Conservation (phyloP, 257 asterid genomes). For the Fraxinus cuspidata region DNA sequence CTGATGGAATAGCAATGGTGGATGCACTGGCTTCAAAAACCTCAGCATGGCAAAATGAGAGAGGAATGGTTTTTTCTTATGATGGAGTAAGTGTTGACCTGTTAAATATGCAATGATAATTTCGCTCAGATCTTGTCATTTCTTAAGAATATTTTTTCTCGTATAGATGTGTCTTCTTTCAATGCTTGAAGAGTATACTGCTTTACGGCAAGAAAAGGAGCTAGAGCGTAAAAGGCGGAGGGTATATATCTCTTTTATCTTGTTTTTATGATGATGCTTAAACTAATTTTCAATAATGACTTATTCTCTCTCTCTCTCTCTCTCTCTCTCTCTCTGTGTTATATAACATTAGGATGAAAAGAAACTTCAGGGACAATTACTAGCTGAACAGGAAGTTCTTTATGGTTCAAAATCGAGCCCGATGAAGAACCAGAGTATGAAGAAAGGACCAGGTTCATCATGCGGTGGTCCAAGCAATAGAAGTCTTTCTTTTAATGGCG, state of each 20-base stretch:
- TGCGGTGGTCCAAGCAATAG: constrained; percentile 51
- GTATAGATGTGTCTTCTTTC: constrained; percentile 72
- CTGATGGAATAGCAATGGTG: constrained; percentile 65
- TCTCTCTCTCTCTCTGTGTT: constrained; percentile 6
- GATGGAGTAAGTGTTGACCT: constrained; percentile 72
- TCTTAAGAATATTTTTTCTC: neutral
- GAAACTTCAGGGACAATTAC: constrained; percentile 64
- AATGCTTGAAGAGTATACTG: constrained; percentile 75
- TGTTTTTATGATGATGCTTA: neutral
- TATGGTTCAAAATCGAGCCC: constrained; percentile 69
- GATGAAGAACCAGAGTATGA: constrained; percentile 58
- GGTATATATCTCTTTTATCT: constrained; percentile 44
- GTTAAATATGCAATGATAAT: neutral
- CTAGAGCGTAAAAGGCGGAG: constrained; percentile 81
- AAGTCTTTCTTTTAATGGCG: constrained; percentile 61
- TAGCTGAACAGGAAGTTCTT: constrained; percentile 57
- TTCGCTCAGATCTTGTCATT: neutral
- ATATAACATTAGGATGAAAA: constrained; percentile 68
- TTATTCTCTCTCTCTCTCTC: neutral
- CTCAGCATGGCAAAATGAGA: constrained; percentile 83
- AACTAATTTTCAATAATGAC: neutral
- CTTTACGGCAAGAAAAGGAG: constrained; percentile 82
- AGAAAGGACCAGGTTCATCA: constrained; percentile 53
- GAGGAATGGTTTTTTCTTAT: constrained; percentile 70
- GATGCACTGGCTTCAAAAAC: constrained; percentile 81